These are phyloP conservation scores for Citeromyces nyonsensis DNA, from an alignment of 805 yeast genomes.

Conservation along the genomic window DNA sequence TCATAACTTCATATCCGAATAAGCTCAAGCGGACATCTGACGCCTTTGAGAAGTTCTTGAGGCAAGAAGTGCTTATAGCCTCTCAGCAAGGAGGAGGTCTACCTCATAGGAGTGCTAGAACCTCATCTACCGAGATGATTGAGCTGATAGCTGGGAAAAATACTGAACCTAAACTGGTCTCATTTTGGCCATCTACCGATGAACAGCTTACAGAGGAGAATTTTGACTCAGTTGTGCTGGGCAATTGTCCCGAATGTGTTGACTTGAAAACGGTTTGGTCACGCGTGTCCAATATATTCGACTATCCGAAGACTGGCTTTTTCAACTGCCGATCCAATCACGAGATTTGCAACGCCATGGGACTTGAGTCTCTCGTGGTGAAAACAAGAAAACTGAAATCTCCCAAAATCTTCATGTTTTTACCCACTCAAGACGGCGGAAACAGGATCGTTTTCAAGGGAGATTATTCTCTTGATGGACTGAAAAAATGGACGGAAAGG, in stretches of 20 bases:
- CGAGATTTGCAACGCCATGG: constrained; percentile 35
- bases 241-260: constrained; percentile 29
- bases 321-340: constrained; percentile 40
- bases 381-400: constrained; percentile 1
- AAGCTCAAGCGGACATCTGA: constrained; percentile 28
- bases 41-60: constrained; percentile 34
- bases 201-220: constrained; percentile 18
- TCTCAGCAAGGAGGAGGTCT: constrained; percentile 24
- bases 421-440: constrained; percentile 36
- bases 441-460: constrained; percentile 27
- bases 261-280: constrained; percentile 45
- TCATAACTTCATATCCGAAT: constrained; percentile 29
- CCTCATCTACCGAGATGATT: constrained; percentile 23
- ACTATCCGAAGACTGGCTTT: constrained; percentile 29
- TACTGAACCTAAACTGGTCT: constrained; percentile 34
- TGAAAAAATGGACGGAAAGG: constrained; percentile 29
- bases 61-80: constrained; percentile 22
- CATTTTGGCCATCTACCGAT: constrained; percentile 50
- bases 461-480: constrained; percentile 10
- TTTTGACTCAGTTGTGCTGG: constrained; percentile 18
- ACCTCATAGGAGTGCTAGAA: constrained; percentile 2
- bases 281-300: constrained; percentile 28
- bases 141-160: constrained; percentile 33
- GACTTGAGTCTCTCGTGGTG: constrained; percentile 11
- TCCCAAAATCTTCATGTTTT: constrained; percentile 17